Conservation (phyloP, 192 early-diverging fungal genomes). For the Backusella tuberculispora region DNA sequence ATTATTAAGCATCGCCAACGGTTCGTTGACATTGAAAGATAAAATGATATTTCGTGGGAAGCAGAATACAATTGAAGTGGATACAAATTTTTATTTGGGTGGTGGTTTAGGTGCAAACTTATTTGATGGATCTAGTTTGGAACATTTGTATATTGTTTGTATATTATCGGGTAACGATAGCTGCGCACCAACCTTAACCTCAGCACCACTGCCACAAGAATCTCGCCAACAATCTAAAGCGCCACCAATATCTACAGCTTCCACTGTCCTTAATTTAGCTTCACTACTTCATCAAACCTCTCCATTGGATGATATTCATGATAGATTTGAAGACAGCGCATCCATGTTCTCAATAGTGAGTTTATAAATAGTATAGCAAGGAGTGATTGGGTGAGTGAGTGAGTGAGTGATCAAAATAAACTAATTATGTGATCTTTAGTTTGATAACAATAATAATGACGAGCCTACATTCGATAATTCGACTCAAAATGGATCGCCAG, state of each 20-base stretch:
- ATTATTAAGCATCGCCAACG: conserved; percentile 37
- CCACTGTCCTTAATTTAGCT: conserved; percentile 6
- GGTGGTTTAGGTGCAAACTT: conserved; percentile 61
- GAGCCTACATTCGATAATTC: neutral
- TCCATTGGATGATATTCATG: neutral
- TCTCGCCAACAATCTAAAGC: neutral
- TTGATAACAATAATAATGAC: neutral
- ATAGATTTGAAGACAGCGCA: neutral
- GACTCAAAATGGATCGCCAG: neutral
- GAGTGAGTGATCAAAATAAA: neutral
- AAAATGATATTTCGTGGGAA: conserved; percentile 45
- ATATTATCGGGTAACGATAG: neutral
- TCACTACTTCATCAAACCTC: neutral
- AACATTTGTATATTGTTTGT: conserved; percentile 53
- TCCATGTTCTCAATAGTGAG: conserved; percentile 12
- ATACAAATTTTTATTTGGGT: conserved; percentile 53
- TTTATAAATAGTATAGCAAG: neutral
- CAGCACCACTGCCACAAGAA: neutral
- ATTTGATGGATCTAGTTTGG: conserved; percentile 41
- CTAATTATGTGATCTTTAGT: neutral
- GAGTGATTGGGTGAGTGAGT: neutral
- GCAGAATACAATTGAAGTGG: conserved; percentile 41
- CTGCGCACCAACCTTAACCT: neutral
- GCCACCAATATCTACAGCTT: neutral
- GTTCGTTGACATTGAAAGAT: conserved; percentile 48